Base-by-base conservation (phyloP, 768 basidiomycete genomes). In the Strobilomyces confusus region DNA sequence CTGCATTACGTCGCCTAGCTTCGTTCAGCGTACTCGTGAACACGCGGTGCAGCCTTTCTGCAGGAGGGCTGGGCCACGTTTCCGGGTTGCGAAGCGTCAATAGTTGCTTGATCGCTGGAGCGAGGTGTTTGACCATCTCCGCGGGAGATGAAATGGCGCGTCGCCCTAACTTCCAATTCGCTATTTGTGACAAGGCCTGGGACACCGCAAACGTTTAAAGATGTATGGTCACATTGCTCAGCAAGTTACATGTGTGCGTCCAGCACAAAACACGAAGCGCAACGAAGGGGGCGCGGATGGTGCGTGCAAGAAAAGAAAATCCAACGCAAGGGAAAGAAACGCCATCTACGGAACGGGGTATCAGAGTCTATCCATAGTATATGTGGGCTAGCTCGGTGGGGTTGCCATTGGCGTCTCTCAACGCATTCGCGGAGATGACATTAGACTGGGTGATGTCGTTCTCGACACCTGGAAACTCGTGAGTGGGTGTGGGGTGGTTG, bases 91-190 rank as follows among this genome's bases (percentile, higher is more conserved):
- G 85, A 52, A 86, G 74, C 36, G 80, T 80, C 68, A 88, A 68
- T 48, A 88, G 76, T 19, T 86, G 85, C 74, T 91, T 95, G 61
- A 95, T 71, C 11, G 77, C 63, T 2, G 83, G 75, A 1, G 89
- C 81, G 22, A 94, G 73, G 36, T 76, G 74, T 52, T 67, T 73
- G 58, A 78, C 73, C 62, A 69, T 70, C 48, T 58, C 50, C 51
- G 44, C 33, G 23, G 36, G 19, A 36, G 17, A 51, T 48, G 42
- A 45, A 34, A 43, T n/a, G 45, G 49, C 37, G 41, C 36, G 41
- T 48, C 38, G 13, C 25, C 17, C 7, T 15, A 23, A 41, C 40
- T 41, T 23, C 40, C 40, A 20, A 20, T 22, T 12, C 12, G 37
- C 9, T 20, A n/a, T 23, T 13, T 47, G 46, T 19, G 49, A 54